Evolutionary conservation across 2,329 filamentous ascomycete species (phyloP), one percentile per base, ranked within the genome.

Genomic region (Penicillium sp.): DNA sequence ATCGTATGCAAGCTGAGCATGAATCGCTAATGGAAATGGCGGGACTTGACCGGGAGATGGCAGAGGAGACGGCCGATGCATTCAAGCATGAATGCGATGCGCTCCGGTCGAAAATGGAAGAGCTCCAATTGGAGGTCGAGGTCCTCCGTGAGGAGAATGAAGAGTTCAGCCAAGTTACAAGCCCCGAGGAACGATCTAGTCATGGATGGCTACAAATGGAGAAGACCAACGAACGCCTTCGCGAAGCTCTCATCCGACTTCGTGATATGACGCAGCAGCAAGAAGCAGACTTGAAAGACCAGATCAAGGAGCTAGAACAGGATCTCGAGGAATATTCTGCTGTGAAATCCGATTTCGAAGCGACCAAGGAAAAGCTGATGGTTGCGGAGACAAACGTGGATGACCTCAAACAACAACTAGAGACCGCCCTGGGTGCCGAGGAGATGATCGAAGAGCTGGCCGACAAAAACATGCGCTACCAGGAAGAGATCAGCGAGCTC

Each of bases 381-480:
- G 84, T 89, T 53, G 85, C 88, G 0, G 89, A 97, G 69, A 83
- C 86, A 10, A 88, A 88, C 37, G 87, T 95, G 43, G 89, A 95
- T 62, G 91, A 98, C 67, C 84, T 99, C 13, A 88, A 91, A 50
- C 90, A 96, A 71, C 95, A 97, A 74, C 84, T 99, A 2, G 93
- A 99, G 67, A 91, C 90, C 50, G 92, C 92, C 7, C 82, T 95
- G 10, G 91, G 91, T 5, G 91, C 92, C 13, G 95, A 98, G 72
- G 90, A 96, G 65, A 93, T 97, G 85, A 92, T 98, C 59, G 93
- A 96, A 73, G 90, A 96, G 62, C 83, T 99, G 39, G 92, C 90
- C 0, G 91, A 95, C 61, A 89, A 92, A 68, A 97, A 96, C 69
- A 88, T 95, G 80, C 84, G 83, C 62, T 88, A 96, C 71, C 87